phyloP scores from a whole-genome alignment of 2,329 filamentous ascomycete species.

The Calonectria crousiana region DNA sequence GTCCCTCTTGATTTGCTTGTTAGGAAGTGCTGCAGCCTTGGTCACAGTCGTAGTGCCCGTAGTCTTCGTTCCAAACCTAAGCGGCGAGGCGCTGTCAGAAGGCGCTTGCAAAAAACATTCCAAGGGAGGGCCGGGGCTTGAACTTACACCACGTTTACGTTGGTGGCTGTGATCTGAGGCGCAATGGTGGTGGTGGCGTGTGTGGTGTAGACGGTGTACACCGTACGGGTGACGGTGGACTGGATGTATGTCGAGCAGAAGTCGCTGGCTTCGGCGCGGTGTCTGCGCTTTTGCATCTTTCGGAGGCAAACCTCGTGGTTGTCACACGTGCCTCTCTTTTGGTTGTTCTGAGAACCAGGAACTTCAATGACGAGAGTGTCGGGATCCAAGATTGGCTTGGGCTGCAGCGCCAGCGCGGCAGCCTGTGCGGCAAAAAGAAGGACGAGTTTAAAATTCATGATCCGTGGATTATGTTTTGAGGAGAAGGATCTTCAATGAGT shows the following conservation, averaged over 20 bases:
- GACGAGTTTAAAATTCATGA: constrained; percentile 8
- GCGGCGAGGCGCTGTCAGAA: not conserved
- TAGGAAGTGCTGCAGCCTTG: not conserved
- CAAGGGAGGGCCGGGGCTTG: too few species aligned
- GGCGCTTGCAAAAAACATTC: not conserved
- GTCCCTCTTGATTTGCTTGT: not conserved
- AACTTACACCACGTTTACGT: not conserved
- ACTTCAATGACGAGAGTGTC: constrained; percentile 1
- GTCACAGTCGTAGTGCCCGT: not conserved
- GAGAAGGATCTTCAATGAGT: not conserved
- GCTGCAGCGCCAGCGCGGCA: constrained; percentile 1
- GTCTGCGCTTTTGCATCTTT: not conserved
- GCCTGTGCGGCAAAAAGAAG: constrained; percentile 1
- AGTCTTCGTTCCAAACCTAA: constrained; percentile 1
- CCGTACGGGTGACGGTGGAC: not conserved
- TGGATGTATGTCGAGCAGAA: not conserved
- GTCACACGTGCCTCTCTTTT: not conserved
- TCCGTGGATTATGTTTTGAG: not conserved
- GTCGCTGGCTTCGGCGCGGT: not conserved
- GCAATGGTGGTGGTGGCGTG: not conserved
- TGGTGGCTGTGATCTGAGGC: not conserved
- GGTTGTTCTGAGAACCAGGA: not conserved
- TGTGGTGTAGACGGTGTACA: not conserved
- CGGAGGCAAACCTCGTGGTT: not conserved
- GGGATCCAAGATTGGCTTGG: not conserved